Base-by-base conservation (phyloP, 1,284 basidiomycete genomes). In the Marasmius oreades region DNA sequence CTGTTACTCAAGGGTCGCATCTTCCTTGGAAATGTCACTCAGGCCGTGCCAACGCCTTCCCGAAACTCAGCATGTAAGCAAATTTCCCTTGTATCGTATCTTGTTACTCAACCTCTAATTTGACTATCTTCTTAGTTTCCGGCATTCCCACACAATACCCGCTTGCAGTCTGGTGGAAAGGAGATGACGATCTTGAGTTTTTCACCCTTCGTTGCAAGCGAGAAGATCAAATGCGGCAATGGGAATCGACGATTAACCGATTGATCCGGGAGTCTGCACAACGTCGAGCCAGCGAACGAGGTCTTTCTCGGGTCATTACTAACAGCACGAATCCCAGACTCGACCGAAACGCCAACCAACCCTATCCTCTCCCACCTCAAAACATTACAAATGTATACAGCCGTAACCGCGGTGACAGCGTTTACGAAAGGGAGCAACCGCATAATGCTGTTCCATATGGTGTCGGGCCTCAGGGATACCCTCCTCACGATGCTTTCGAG, bases 1-100 rank as follows among this genome's bases (percentile, higher is more conserved):
- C 80, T 98, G 36, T 83, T 96, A 52, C 76, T 99, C 60, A 99
- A 99, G 69, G 97, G 97, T 1, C 86, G 97, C 34, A 99, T 99
- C 63, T 99, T 98, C 73, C 81, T 98, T 64, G 95, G 94, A 64
- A 99, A 99, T 66, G 94, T 99, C 46, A 95, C 92, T 0, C 83
- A 89, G 62, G 87, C 90, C 20, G 73, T 81, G 52, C 77, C 82
- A 37, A 75, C 72, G 52, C 78, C 80, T 23, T 77, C 82, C 39
- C 80, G 81, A 62, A 76, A 78, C 47, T 83, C 82, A 36, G 76
- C 77, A 55, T 81, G 90, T 92, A 62, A 55, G 86, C 78, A 55
- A 51, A 52, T 61, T 14, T 20, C 44, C 42, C 47, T 45, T 20
- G 53, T 58, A 34, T 31, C 10, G 28, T 10, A 31, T 31, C 54